A percentile compares a stretch with the other conserved stretches of the same genome.
Conservation (phyloP, 1,284 basidiomycete species). For the Melanopsichium pennsylvanicum region DNA sequence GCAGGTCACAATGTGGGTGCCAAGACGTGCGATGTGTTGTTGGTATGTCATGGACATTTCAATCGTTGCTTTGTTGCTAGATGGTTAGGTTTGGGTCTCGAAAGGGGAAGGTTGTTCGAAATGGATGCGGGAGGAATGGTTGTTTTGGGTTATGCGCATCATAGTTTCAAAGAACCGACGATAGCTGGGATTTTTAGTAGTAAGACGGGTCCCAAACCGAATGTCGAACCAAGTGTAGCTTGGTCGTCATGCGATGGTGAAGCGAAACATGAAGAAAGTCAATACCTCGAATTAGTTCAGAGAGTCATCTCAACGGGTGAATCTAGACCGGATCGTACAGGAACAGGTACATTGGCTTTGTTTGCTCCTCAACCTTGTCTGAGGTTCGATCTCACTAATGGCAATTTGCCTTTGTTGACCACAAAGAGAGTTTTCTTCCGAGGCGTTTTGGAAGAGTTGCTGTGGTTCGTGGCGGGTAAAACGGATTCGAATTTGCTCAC, state of each 20-base stretch:
- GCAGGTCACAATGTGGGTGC: slow-evolving; percentile 37
- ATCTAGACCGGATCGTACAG: slow-evolving; percentile 56
- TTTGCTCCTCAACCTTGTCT: slow-evolving; percentile 61
- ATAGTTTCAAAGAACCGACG: slow-evolving; percentile 59
- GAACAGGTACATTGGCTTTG: slow-evolving; percentile 60
- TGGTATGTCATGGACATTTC: slow-evolving; percentile 64
- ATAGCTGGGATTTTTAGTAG: slow-evolving; percentile 60
- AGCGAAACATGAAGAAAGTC: slow-evolving; percentile 55
- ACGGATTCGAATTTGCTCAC: slow-evolving; percentile 83
- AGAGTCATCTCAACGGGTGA: slow-evolving; percentile 58
- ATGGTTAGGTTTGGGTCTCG: slow-evolving; percentile 56
- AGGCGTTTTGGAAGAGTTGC: slow-evolving; percentile 90
- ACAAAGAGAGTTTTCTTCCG: slow-evolving; percentile 93
- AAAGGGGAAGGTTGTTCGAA: slow-evolving; percentile 55
- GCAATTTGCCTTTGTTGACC: slow-evolving; percentile 81
- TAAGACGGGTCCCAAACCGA: slow-evolving; percentile 48
- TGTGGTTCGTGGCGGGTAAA: slow-evolving; percentile 90
- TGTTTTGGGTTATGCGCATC: slow-evolving; percentile 61
- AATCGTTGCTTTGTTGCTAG: slow-evolving; percentile 62
- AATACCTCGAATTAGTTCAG: slow-evolving; percentile 61
- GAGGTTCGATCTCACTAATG: slow-evolving; percentile 51
- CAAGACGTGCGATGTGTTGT: slow-evolving; percentile 54
- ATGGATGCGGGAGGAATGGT: slow-evolving; percentile 63
- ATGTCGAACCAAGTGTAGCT: slow-evolving; percentile 8
- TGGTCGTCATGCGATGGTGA: slow-evolving; percentile 13